Conservation (phyloP, 2,329 filamentous ascomycete genomes). For the Xylariomycetidae sp. region DNA sequence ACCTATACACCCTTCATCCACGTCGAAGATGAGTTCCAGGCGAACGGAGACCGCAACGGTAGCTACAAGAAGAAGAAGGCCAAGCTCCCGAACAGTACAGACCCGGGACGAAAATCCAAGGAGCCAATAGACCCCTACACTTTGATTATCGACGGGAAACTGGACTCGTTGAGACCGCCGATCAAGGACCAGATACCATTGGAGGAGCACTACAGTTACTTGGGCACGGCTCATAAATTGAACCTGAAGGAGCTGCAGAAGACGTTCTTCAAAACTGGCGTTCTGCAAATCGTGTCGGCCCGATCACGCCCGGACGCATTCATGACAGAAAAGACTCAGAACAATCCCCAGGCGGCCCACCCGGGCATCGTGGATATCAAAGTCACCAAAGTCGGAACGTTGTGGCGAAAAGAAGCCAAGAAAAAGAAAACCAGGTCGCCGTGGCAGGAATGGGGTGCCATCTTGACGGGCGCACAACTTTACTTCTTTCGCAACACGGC, state of each 20-base stretch:
- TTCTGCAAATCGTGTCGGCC: constrained; percentile 91
- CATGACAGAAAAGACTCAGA: constrained; percentile 78
- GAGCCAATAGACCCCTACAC: constrained; percentile 95
- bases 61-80: constrained; percentile 67
- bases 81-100: constrained; percentile 58
- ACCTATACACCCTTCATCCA: constrained; percentile 98
- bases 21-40: constrained; percentile 84
- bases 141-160: constrained; percentile 81
- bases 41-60: constrained; percentile 67
- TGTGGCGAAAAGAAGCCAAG: constrained; percentile 92
- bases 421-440: constrained; percentile 92
- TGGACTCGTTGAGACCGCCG: constrained; percentile 76
- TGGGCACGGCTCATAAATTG: constrained; percentile 67
- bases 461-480: constrained; percentile 91
- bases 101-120: constrained; percentile 60
- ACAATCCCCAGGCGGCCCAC: constrained; percentile 79
- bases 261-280: constrained; percentile 84
- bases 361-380: constrained; percentile 96
- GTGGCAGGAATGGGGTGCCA: constrained; percentile 98
- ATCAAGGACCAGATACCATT: constrained; percentile 88
- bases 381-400: constrained; percentile 86
- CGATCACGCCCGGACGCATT: constrained; percentile 92
- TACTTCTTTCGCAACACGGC: constrained; percentile 93
- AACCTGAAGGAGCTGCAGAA: constrained; percentile 79
- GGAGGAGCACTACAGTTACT: constrained; percentile 86